Conservation (phyloP, 1,284 basidiomycete genomes). For the Leccinum angustisporum region DNA sequence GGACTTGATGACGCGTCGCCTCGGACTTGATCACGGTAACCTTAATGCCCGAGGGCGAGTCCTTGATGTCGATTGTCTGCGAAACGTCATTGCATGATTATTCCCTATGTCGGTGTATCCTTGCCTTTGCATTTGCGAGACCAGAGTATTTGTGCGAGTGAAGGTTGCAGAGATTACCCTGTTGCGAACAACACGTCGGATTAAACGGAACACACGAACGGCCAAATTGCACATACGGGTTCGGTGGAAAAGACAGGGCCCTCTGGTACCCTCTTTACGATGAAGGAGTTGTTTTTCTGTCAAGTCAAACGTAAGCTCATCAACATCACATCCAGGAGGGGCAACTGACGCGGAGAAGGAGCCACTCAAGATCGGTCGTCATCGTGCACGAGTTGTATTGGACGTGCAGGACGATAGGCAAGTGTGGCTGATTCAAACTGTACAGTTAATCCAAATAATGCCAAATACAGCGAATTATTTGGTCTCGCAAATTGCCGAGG, state of each 20-base stretch:
- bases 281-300: conserved; percentile 82
- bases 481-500: not conserved
- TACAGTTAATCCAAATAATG: conserved; percentile 32
- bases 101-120: conserved; percentile 10
- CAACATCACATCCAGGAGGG: not conserved
- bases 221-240: conserved; percentile 54
- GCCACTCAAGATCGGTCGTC: conserved; percentile 88
- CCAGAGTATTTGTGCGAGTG: conserved; percentile 91
- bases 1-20: conserved; percentile 56
- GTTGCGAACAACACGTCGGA: conserved; percentile 8
- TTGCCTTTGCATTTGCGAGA: conserved; percentile 79
- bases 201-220: not conserved
- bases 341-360: conserved; percentile 74
- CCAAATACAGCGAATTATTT: conserved; percentile 17
- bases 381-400: conserved; percentile 45
- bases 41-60: conserved; percentile 60
- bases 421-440: conserved; percentile 34
- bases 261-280: conserved; percentile 72
- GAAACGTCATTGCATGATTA: not conserved
- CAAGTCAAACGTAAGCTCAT: not conserved
- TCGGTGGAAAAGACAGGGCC: conserved; percentile 82
- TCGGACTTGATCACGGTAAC: conserved; percentile 72
- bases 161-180: conserved; percentile 86
- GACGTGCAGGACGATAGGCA: conserved; percentile 31
- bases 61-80: conserved; percentile 68